Evolutionary conservation across 78 protist genomes (phyloP).

Genomic region (Planoprotostelium fungivorum): DNA sequence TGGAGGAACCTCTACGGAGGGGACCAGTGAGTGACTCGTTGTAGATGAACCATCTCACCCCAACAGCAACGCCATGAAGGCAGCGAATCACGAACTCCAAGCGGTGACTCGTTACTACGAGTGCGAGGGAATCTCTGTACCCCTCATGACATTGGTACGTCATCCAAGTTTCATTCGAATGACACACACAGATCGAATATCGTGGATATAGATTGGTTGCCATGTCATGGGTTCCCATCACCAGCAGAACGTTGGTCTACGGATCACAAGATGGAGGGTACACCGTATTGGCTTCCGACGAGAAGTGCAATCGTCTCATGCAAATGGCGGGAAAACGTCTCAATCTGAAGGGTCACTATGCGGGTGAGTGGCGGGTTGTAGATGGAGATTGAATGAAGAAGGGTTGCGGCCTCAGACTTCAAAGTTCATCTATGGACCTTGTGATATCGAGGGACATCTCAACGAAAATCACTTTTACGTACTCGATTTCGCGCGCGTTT

Average conservation of each 20-base stretch:
- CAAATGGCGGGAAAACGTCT: slow-evolving; percentile 35
- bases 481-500: slow-evolving; percentile 60
- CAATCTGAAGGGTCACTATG: slow-evolving; percentile 54
- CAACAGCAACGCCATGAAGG: slow-evolving; percentile 26
- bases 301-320: slow-evolving; percentile 19
- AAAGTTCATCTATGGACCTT: slow-evolving; percentile 52
- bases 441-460: slow-evolving; percentile 64
- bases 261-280: slow-evolving; percentile 52
- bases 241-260: slow-evolving; percentile 30
- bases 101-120: slow-evolving; percentile 51
- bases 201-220: slow-evolving; percentile 64
- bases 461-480: slow-evolving; percentile 50
- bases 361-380: background rate
- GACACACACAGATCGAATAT: slow-evolving; percentile 21
- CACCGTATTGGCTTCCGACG: slow-evolving; percentile 8
- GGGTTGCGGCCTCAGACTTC: slow-evolving; percentile 20
- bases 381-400: background rate
- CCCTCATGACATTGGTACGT: slow-evolving; percentile 38
- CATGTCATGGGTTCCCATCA: slow-evolving; percentile 54
- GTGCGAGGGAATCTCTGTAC: slow-evolving; percentile 62
- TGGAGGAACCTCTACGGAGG: slow-evolving; percentile 33
- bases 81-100: slow-evolving; percentile 44
- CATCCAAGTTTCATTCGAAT: background rate
- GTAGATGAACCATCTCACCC: background rate
- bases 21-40: slow-evolving; percentile 17